These are phyloP conservation scores for Wickerhamiella cacticola DNA, from an alignment of 805 yeast species.

Conservation along the genomic window DNA sequence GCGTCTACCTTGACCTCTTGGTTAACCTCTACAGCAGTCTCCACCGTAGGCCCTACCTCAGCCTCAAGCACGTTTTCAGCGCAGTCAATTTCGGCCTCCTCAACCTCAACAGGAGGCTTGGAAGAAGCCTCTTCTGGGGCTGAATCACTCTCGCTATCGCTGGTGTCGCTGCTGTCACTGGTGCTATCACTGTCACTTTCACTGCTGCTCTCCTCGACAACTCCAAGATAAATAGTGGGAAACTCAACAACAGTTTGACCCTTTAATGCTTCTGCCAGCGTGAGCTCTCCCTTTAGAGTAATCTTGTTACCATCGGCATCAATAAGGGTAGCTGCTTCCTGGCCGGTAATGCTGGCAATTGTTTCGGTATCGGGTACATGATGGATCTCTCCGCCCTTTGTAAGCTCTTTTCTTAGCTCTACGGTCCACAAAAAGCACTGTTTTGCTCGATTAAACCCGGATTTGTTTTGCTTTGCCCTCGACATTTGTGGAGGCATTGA, in stretches of 20 bases:
- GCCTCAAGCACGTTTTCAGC: not conserved
- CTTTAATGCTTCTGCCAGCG: slow-evolving; percentile 40
- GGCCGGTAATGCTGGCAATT: slow-evolving; percentile 6
- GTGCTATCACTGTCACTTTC: slow-evolving; percentile 16
- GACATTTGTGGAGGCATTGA: slow-evolving; percentile 65
- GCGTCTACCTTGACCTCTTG: not conserved
- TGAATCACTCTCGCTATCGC: slow-evolving; percentile 11
- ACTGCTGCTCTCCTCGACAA: slow-evolving; percentile 16
- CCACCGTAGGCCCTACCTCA: not conserved
- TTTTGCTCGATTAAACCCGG: slow-evolving; percentile 54
- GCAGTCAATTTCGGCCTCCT: not conserved
- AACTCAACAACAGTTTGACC: slow-evolving; percentile 59
- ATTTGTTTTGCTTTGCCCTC: slow-evolving; percentile 48
- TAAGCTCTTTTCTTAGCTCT: slow-evolving; percentile 45
- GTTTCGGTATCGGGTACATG: slow-evolving; percentile 19
- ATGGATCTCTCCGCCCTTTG: slow-evolving; percentile 22
- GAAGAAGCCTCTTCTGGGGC: slow-evolving; percentile 4
- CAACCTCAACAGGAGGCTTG: not conserved
- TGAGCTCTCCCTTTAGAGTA: slow-evolving; percentile 16
- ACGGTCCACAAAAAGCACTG: slow-evolving; percentile 65
- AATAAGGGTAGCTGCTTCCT: slow-evolving; percentile 16
- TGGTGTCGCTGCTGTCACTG: slow-evolving; percentile 14
- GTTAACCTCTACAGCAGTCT: not conserved
- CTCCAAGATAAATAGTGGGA: slow-evolving; percentile 42
- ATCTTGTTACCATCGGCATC: slow-evolving; percentile 19